Percentiles rank a stretch among this genome's conserved stretches.
phyloP scores from a whole-genome alignment of 352 stramenopile species.

The Globisporangium abappressorium region DNA sequence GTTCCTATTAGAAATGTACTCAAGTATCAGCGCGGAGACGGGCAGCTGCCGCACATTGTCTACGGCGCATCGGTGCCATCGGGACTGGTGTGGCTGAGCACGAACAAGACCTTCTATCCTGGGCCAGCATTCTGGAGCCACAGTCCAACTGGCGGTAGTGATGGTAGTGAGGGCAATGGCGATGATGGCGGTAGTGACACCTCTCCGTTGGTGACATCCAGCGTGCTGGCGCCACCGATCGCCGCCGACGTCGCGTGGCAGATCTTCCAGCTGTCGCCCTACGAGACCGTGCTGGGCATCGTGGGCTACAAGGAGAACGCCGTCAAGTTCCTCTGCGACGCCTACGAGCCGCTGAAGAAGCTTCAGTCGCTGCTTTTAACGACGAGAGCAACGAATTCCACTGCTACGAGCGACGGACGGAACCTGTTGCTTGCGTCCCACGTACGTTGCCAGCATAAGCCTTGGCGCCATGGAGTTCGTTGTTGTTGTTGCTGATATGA shows the following conservation, averaged over 20 bases:
- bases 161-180: background rate
- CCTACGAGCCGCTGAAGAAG: constrained; percentile 57
- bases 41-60: constrained; percentile 64
- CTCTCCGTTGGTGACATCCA: constrained; percentile 31
- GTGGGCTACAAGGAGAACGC: constrained; percentile 52
- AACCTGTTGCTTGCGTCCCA: constrained; percentile 34
- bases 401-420: constrained; percentile 1
- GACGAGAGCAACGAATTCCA: constrained; percentile 18
- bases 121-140: constrained; percentile 66
- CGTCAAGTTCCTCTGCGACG: constrained; percentile 68
- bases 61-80: constrained; percentile 72
- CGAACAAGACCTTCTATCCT: constrained; percentile 74
- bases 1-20: constrained; percentile 40
- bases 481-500: constrained; percentile 1
- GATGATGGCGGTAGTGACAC: background rate
- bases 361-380: constrained; percentile 53
- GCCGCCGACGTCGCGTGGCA: constrained; percentile 77
- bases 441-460: constrained; percentile 24
- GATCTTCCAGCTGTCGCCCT: constrained; percentile 79
- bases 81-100: constrained; percentile 46
- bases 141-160: background rate
- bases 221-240: constrained; percentile 65
- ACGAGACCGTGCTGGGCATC: constrained; percentile 65
- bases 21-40: constrained; percentile 49
- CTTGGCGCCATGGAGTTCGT: background rate